Evolutionary conservation across 2,329 filamentous ascomycete species (phyloP).

Genomic region (Alternaria metachromatica): DNA sequence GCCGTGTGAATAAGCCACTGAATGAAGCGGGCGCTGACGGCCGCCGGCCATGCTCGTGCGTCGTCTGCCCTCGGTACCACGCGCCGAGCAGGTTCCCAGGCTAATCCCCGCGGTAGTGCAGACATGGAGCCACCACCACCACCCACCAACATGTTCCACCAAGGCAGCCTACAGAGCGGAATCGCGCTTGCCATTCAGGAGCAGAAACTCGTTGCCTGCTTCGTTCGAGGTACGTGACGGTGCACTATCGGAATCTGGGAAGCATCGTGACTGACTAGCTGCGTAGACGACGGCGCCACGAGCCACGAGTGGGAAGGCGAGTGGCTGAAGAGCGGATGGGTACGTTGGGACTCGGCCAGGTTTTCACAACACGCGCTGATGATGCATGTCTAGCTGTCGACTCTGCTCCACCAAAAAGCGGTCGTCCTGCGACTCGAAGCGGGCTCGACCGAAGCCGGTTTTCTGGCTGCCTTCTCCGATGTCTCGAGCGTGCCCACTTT

Average conservation of each 20-base stretch:
- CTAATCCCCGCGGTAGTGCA: constrained; percentile 20
- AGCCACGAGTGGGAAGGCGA: constrained; percentile 76
- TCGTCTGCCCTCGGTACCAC: constrained; percentile 14
- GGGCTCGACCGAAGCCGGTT: constrained; percentile 80
- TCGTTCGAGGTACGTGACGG: constrained; percentile 71
- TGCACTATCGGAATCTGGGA: constrained; percentile 17
- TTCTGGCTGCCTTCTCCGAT: constrained; percentile 81
- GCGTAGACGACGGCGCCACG: constrained; percentile 70
- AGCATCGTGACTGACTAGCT: constrained; percentile 7
- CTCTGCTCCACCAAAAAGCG: constrained; percentile 66
- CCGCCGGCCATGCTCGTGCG: neutral
- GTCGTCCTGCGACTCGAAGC: constrained; percentile 73
- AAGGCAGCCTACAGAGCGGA: constrained; percentile 79
- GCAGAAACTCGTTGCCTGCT: constrained; percentile 81
- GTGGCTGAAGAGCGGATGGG: constrained; percentile 59
- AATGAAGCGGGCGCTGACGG: neutral
- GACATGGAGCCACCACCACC: constrained; percentile 12
- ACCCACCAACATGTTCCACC: constrained; percentile 72
- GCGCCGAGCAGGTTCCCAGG: constrained; percentile 11
- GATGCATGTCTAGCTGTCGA: constrained; percentile 42
- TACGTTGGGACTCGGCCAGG: constrained; percentile 19
- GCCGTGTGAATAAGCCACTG: neutral
- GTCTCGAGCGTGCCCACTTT: constrained; percentile 79
- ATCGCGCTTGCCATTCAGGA: constrained; percentile 77
- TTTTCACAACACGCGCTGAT: neutral